Evolutionary conservation across 371 early-diverging fungal species (phyloP), one percentile per base, ranked within the genome.

Genomic region (Batkoa obscura): DNA sequence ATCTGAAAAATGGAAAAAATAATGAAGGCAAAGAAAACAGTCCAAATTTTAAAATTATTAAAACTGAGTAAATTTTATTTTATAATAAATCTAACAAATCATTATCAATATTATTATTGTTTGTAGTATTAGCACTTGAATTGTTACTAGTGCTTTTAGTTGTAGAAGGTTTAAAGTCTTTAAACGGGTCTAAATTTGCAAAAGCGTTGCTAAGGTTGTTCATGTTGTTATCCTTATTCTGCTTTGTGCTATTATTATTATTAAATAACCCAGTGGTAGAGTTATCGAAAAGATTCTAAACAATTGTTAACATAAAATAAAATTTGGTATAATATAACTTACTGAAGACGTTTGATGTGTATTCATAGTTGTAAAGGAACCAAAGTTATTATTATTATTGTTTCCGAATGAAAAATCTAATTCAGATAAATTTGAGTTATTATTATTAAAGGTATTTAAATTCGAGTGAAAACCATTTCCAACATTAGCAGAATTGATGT

Each of bases 181-280:
- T 34, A 53, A 53, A 53, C n/a, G 53, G 53, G 23, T 53, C 53
- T 3, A 53, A 39, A 5, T 35, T 10, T 5, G 53, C 53, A 53
- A 53, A 53, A 37, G 42, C 53, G 6, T 45, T 45, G 13, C 6
- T 15, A 45, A 45, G 23, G 23, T 23, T 23, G 23, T 23, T 23
- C 23, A 23, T 23, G 23, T 23, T 23, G 23, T 23, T 23, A 23
- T 23, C 23, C 23, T 23, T 23, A 23, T 23, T 23, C 23, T 23
- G 23, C 23, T 23, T 23, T 23, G 23, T 23, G 23, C 23, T 23
- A 23, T 23, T 23, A 23, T 23, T 23, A 23, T 23, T 23, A 23
- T 23, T 23, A 23, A 23, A 23, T 23, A 23, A 23, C 0, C 23
- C 23, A 23, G 23, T 23, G 23, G 23, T 23, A 23, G 23, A 23